Base-by-base conservation (phyloP, 495 filamentous ascomycete species). In the Umbilicaria muhlenbergii region DNA sequence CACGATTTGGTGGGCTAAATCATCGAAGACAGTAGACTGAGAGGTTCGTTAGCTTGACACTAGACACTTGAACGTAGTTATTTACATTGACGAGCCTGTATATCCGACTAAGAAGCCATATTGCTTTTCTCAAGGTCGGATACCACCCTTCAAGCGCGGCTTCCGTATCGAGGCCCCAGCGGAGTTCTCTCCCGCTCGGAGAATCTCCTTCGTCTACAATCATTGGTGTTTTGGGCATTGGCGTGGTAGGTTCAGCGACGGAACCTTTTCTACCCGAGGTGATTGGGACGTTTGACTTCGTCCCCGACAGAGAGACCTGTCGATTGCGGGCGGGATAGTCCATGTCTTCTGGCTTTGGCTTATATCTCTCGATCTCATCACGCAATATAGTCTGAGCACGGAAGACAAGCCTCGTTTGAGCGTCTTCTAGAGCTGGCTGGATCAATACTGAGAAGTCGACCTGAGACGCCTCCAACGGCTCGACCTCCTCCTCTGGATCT, bases 31-130 rank as follows among this genome's bases (percentile, higher is more conserved):
- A 36, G 74, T 75, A 43, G 77, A 80, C 74, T 70, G 47, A 24
- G n/a, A 36, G 28, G n/a, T 42, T 6, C 28, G 16, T 53, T 44
- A 44, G 24, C 36, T 34, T 46, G 13, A 13, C 21, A n/a, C 11
- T 3, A 1, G 34, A 32, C 57, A 58, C 28, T 56, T 52, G 19
- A 17, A 53, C 35, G 12, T 32, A 41, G 21, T 44, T 44, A 73
- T 74, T 58, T 63, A 82, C 83, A 61, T 86, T 80, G 21, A 89
- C 75, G 56, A 83, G 67, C 54, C 84, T 81, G 58, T 93, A 88
- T 51, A 91, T 89, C 55, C 83, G 69, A 52, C 78, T 81, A 10
- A 93, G 70, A 1, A 93, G 74, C 72, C 85, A 85, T 15, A 91
- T 78, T 0, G 85, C 83, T 51, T 78, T 81, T 48, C 78, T 74